These are phyloP conservation scores for Lecanicillium sp. DNA, from an alignment of 2,329 filamentous ascomycete species.

Conservation along the genomic window DNA sequence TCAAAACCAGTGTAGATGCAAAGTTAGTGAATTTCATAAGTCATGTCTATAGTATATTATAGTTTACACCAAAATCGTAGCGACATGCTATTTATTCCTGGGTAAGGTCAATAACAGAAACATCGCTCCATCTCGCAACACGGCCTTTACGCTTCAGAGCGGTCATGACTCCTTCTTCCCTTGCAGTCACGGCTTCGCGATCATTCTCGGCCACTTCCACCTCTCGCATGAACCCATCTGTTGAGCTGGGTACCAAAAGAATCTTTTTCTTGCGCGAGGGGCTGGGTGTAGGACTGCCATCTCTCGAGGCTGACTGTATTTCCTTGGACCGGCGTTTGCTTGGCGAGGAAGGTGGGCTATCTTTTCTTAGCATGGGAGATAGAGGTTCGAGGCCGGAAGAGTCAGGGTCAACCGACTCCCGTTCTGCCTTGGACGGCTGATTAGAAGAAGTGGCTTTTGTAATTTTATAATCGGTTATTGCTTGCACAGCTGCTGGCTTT, in stretches of 20 bases:
- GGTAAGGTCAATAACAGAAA: conserved; percentile 25
- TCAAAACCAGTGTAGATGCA: no score
- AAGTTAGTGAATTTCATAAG: no score
- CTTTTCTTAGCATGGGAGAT: neutral
- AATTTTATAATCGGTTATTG: no score
- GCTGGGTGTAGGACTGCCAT: conserved; percentile 2
- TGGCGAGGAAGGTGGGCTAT: conserved; percentile 1
- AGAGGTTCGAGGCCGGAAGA: neutral
- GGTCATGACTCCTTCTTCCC: neutral
- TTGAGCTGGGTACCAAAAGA: conserved; percentile 3
- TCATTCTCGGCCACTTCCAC: conserved; percentile 5
- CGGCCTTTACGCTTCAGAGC: neutral
- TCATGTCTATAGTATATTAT: no score
- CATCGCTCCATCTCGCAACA: conserved; percentile 21
- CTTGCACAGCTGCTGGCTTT: neutral
- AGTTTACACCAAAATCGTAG: no score
- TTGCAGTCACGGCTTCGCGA: neutral
- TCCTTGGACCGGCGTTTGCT: conserved; percentile 5
- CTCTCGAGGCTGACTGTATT: neutral
- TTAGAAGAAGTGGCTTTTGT: neutral
- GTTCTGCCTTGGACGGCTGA: neutral
- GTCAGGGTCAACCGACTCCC: conserved; percentile 2
- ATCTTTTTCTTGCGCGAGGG: conserved; percentile 6
- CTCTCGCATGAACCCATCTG: conserved; percentile 3
- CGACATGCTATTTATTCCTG: conserved; percentile 9